Percentiles rank a stretch among this genome's conserved stretches.
phyloP scores from a whole-genome alignment of 2,329 filamentous ascomycete species.

The Lizonia empirigonia region DNA sequence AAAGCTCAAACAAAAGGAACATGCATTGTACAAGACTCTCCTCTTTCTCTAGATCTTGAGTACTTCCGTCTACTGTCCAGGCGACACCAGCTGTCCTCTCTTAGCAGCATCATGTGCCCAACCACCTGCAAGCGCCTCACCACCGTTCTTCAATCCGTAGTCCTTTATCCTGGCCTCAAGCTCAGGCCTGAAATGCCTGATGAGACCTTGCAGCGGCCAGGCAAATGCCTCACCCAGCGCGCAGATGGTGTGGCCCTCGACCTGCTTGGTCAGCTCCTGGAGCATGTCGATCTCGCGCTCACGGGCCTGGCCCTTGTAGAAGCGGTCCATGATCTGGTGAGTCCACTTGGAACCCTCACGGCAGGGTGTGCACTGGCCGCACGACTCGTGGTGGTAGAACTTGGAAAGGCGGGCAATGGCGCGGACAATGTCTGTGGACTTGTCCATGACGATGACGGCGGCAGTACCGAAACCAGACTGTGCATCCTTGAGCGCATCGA shows the following conservation, averaged over 20 bases:
- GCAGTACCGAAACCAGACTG: conserved; percentile 97
- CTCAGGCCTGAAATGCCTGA: conserved; percentile 96
- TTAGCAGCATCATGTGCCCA: conserved; percentile 77
- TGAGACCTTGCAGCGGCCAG: conserved; percentile 97
- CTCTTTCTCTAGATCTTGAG: conserved; percentile 9
- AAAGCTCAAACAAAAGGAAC: conserved; percentile 36
- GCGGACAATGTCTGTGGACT: conserved; percentile 93
- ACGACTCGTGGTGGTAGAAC: conserved; percentile 98
- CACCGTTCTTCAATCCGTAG: conserved; percentile 74
- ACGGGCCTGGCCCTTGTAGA: conserved; percentile 87
- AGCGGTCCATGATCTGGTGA: conserved; percentile 96
- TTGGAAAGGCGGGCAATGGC: conserved; percentile 90
- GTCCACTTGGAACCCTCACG: conserved; percentile 99
- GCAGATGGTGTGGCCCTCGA: conserved; percentile 98
- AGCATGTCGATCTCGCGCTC: conserved; percentile 98
- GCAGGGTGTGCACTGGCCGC: conserved; percentile 99
- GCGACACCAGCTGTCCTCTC: conserved; percentile 83
- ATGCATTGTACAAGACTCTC: conserved; percentile 39
- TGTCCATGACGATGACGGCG: conserved; percentile 98
- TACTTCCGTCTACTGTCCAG: conserved; percentile 69
- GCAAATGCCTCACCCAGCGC: conserved; percentile 97
- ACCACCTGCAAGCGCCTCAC: conserved; percentile 80
- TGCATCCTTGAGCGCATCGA: conserved; percentile 95
- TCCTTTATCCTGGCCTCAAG: conserved; percentile 88
- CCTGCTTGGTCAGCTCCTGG: conserved; percentile 98